A percentile compares a stretch with the other conserved stretches of the same genome.
Conservation (phyloP, 2,329 filamentous ascomycete species). For the Elsinoe fawcettii region DNA sequence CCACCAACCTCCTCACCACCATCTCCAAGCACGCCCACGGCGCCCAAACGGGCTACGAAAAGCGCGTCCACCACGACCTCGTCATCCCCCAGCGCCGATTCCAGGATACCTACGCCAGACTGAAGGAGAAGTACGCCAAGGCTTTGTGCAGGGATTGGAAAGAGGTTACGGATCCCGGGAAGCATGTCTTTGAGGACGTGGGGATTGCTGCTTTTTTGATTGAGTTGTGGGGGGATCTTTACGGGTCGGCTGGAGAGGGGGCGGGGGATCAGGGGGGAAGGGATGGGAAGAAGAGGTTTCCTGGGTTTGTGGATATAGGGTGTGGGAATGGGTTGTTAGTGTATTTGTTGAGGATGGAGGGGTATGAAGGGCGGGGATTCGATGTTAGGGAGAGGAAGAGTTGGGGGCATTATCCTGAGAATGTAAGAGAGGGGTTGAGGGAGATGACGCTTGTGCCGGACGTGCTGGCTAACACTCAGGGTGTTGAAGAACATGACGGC, state of each 20-base stretch:
- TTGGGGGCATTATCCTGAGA: constrained; percentile 62
- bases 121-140: constrained; percentile 74
- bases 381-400: constrained; percentile 81
- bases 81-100: constrained; percentile 68
- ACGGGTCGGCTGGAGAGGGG: constrained; percentile 35
- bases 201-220: constrained; percentile 86
- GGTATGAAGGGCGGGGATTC: constrained; percentile 81
- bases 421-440: constrained; percentile 44
- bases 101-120: constrained; percentile 70
- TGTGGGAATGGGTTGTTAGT: constrained; percentile 92
- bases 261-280: constrained; percentile 18
- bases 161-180: constrained; percentile 77
- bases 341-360: constrained; percentile 70
- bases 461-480: constrained; percentile 31
- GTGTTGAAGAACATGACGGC: too few relatives aligned
- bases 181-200: constrained; percentile 93
- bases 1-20: constrained; percentile 58
- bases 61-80: constrained; percentile 75
- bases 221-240: constrained; percentile 85
- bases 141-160: constrained; percentile 67
- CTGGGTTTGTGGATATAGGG: constrained; percentile 90
- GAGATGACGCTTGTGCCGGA: constrained; percentile 56
- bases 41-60: constrained; percentile 59
- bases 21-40: constrained; percentile 69
- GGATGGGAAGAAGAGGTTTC: constrained; percentile 44